phyloP scores from a whole-genome alignment of 2,329 filamentous ascomycete genomes.

The Chaetothyriales sp. region DNA sequence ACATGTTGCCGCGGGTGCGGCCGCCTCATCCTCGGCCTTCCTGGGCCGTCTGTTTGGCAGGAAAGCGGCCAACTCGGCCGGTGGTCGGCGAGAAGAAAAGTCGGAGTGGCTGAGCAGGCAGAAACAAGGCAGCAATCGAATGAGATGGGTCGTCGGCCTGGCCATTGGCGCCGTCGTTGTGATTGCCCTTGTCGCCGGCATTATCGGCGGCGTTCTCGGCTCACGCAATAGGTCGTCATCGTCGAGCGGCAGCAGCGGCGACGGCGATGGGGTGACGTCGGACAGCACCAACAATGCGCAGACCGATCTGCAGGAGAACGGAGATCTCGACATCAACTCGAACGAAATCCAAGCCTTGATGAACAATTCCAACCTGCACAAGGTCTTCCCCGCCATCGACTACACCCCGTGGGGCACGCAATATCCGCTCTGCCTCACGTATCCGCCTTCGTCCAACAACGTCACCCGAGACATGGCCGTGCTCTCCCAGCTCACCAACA shows the following conservation, averaged over 20 bases:
- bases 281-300: slow-evolving; percentile 33
- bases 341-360: slow-evolving; percentile 66
- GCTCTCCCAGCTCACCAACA: slow-evolving; percentile 77
- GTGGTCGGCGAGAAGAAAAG: slow-evolving; percentile 39
- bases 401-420: slow-evolving; percentile 88
- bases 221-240: slow-evolving; percentile 33
- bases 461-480: slow-evolving; percentile 83
- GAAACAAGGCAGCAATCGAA: slow-evolving; percentile 48
- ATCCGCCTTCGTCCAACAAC: slow-evolving; percentile 83
- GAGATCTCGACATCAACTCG: slow-evolving; percentile 62
- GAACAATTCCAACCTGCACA: slow-evolving; percentile 70
- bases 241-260: slow-evolving; percentile 5
- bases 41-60: slow-evolving; percentile 29
- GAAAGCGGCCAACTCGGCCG: slow-evolving; percentile 14
- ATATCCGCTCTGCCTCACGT: slow-evolving; percentile 66
- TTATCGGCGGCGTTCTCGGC: slow-evolving; percentile 59
- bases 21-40: slow-evolving; percentile 30
- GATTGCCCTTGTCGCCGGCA: slow-evolving; percentile 58
- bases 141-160: slow-evolving; percentile 55
- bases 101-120: slow-evolving; percentile 50
- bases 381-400: slow-evolving; percentile 88
- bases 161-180: slow-evolving; percentile 52
- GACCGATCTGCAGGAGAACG: slow-evolving; percentile 49
- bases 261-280: slow-evolving; percentile 5
- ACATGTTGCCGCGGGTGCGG: slow-evolving; percentile 33